A percentile compares a stretch with the other conserved stretches of the same genome.
These are phyloP conservation scores for Malus domestica DNA, from an alignment of 306 rosid genomes.

Conservation along the genomic window DNA sequence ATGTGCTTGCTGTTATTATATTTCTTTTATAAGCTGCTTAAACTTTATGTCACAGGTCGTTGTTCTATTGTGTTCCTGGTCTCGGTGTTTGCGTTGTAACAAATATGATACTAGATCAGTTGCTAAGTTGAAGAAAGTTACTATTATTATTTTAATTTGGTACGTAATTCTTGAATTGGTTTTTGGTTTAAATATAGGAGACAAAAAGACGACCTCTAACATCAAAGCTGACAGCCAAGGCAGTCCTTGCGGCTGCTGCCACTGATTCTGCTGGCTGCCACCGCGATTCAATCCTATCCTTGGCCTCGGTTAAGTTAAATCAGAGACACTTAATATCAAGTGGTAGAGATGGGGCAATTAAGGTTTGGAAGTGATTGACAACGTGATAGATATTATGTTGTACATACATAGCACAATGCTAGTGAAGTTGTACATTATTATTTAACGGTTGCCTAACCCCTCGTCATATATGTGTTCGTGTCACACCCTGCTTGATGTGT, in stretches of 20 bases:
- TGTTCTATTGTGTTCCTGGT: not conserved
- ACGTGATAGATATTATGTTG: slow-evolving; percentile 20
- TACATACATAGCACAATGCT: slow-evolving; percentile 35
- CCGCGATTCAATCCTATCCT: slow-evolving; percentile 66
- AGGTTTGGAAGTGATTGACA: slow-evolving; percentile 80
- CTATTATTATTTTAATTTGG: not conserved
- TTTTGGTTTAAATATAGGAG: slow-evolving; percentile 47
- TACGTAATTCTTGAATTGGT: slow-evolving; percentile 9
- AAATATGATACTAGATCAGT: not conserved
- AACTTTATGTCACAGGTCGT: not conserved
- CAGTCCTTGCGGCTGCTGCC: slow-evolving; percentile 81
- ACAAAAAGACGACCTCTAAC: slow-evolving; percentile 69
- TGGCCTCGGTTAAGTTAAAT: slow-evolving; percentile 90
- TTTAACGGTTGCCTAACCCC: not conserved
- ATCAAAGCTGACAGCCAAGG: slow-evolving; percentile 64
- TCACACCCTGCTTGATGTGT: slow-evolving; percentile 15
- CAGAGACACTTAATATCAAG: slow-evolving; percentile 81
- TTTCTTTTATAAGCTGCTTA: slow-evolving; percentile 1
- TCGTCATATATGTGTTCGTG: not conserved
- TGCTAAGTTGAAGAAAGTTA: not conserved
- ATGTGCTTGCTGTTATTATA: not conserved
- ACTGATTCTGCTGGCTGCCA: slow-evolving; percentile 93
- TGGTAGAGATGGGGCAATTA: slow-evolving; percentile 91
- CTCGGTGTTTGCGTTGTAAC: not conserved
- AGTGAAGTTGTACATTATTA: slow-evolving; percentile 36